Evolutionary conservation across 179 eudicot species (phyloP).

Genomic region (Vitellaria paradoxa): DNA sequence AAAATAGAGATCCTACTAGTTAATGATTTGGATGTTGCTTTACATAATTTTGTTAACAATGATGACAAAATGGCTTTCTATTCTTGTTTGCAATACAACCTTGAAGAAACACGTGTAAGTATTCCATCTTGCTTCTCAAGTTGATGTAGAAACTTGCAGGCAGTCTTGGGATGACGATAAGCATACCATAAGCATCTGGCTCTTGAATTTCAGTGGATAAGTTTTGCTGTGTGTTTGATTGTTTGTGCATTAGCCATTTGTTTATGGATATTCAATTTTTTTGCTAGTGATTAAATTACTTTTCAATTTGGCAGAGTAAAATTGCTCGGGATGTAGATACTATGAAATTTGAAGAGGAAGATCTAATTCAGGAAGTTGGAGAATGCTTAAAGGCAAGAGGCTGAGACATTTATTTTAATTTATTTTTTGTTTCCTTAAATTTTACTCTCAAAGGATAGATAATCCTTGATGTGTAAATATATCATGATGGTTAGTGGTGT

Average conservation of each 20-base stretch:
- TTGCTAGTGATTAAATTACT: neutral
- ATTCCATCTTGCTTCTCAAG: constrained; percentile 12
- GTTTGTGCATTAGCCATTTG: neutral
- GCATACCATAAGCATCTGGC: neutral
- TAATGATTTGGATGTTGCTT: constrained; percentile 90
- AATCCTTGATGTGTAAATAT: neutral
- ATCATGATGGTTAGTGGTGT: neutral
- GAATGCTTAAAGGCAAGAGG: constrained; percentile 81
- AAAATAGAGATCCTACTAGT: constrained; percentile 99
- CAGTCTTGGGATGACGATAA: constrained; percentile 6
- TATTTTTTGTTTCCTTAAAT: neutral
- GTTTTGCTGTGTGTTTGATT: neutral
- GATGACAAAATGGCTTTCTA: constrained; percentile 90
- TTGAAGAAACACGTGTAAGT: constrained; percentile 92
- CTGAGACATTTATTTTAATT: neutral
- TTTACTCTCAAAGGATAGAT: constrained; percentile 31
- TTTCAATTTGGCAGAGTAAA: constrained; percentile 47
- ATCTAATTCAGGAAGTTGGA: constrained; percentile 84
- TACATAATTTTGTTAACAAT: constrained; percentile 92
- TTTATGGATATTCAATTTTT: neutral
- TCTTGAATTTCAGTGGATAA: neutral
- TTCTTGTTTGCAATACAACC: constrained; percentile 84
- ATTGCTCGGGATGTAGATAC: constrained; percentile 65
- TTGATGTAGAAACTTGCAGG: neutral
- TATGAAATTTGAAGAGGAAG: constrained; percentile 68